Evolutionary conservation across 352 stramenopile genomes (phyloP), one percentile per base, ranked within the genome.

Genomic region (Aphanomyces astaci): DNA sequence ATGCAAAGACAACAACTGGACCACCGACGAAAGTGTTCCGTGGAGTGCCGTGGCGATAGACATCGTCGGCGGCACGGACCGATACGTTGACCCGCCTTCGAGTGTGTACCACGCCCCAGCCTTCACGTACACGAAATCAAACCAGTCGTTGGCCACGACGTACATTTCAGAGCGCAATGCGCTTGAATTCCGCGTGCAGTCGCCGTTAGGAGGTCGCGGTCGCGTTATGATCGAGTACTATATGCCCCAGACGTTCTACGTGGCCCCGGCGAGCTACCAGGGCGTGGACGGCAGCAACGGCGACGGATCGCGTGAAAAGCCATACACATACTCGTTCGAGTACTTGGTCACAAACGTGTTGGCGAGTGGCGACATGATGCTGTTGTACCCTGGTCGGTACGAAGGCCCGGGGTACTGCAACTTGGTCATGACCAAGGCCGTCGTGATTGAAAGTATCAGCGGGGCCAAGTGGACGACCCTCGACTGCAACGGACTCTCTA

Each of bases 371-470:
- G 62, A 68, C 46, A 68, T 68, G 43, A 28, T 68, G 3, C 40
- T 10, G 4, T 22, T 68, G 7, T 68, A 45, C 45, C 62, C 62
- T 3, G 62, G 62, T 5, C 43, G 62, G 19, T 68, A 68, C n/a
- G 62, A 68, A 68, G 62, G 62, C 43, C 24, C 62, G 2, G 62
- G 62, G 19, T 68, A 68, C 36, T 68, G 62, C 27, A 32, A 51
- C 43, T 48, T 68, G 10, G 10, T 48, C 1, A n/a, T 57, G n/a
- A 60, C 62, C 7, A 24, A 60, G 31, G 43, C 36, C 46, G 28
- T 68, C 49, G 17, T 57, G 3, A n/a, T 68, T 15, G 43, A 60
- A 22, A 52, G 28, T 4, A 13, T 68, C n/a, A 68, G 46, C 22
- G 62, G 62, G 19, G 0, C 40, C 4, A 28, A 22, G 1, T 59